Evolutionary conservation across 2,329 filamentous ascomycete genomes (phyloP).

Genomic region (Fusarium nanum): DNA sequence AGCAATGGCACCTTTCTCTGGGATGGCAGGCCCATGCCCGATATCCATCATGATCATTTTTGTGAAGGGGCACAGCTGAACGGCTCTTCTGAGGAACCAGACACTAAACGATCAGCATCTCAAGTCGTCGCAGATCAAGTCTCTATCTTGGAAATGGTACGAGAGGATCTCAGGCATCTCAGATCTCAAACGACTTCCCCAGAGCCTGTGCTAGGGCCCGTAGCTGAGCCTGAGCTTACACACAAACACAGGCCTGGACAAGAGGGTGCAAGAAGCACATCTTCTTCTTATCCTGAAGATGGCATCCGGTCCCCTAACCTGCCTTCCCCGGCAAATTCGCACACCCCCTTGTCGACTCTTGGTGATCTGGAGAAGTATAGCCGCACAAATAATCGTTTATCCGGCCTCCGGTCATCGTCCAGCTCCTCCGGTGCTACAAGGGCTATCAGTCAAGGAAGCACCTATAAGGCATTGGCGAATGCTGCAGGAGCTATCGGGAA

Average conservation of each 20-base stretch:
- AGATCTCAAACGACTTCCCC: slow-evolving; percentile 28
- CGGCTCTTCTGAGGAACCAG: slow-evolving; percentile 9
- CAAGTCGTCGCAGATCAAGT: slow-evolving; percentile 35
- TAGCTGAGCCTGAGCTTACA: background rate
- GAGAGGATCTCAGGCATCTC: slow-evolving; percentile 19
- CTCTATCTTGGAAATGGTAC: slow-evolving; percentile 32
- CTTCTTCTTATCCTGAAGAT: slow-evolving; percentile 49
- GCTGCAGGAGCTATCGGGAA: slow-evolving; percentile 42
- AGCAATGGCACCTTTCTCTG: slow-evolving; percentile 27
- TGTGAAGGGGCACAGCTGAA: slow-evolving; percentile 26
- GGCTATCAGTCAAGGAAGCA: slow-evolving; percentile 25
- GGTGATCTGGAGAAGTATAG: slow-evolving; percentile 49
- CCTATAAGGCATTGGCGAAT: slow-evolving; percentile 41
- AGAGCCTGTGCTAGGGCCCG: background rate
- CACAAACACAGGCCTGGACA: background rate
- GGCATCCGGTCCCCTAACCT: slow-evolving; percentile 35
- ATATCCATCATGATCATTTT: background rate
- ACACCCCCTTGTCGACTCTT: slow-evolving; percentile 43
- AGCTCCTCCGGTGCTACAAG: slow-evolving; percentile 29
- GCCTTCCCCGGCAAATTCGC: slow-evolving; percentile 46
- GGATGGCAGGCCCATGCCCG: slow-evolving; percentile 4
- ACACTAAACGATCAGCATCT: background rate
- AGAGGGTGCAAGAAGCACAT: slow-evolving; percentile 42
- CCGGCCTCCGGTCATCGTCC: slow-evolving; percentile 48
- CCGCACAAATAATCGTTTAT: slow-evolving; percentile 46